phyloP scores from a whole-genome alignment of 805 yeast genomes.

The Priceomyces castillae region DNA sequence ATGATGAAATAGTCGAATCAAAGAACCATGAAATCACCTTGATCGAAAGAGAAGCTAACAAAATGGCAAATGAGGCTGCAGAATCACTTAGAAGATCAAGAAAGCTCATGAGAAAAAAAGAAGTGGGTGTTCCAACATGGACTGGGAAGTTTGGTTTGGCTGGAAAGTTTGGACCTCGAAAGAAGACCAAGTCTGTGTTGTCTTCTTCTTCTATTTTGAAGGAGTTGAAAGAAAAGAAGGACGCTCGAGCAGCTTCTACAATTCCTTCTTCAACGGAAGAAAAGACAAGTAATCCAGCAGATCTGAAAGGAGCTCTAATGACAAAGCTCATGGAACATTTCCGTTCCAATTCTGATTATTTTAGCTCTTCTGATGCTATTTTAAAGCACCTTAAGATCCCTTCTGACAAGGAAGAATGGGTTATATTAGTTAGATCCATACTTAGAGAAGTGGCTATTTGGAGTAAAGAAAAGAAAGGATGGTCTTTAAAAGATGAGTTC shows the following conservation, averaged over 20 bases:
- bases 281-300: conserved; percentile 14
- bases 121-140: conserved; percentile 90
- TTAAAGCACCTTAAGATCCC: conserved; percentile 32
- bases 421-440: conserved; percentile 64
- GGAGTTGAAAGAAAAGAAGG: conserved; percentile 44
- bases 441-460: conserved; percentile 65
- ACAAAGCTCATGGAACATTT: conserved; percentile 41
- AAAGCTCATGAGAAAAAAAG: conserved; percentile 40
- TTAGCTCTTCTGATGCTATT: conserved; percentile 52
- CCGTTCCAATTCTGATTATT: conserved; percentile 28
- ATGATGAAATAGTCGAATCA: conserved; percentile 69
- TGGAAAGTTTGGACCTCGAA: conserved; percentile 49
- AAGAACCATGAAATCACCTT: conserved; percentile 50
- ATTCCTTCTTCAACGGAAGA: conserved; percentile 15
- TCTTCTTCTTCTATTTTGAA: conserved; percentile 51
- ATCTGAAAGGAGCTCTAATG: conserved; percentile 21
- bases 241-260: conserved; percentile 19
- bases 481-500: conserved; percentile 51
- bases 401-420: conserved; percentile 43
- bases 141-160: conserved; percentile 90
- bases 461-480: conserved; percentile 56
- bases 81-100: conserved; percentile 61
- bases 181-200: conserved; percentile 6
- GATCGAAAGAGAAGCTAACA: conserved; percentile 62
- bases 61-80: conserved; percentile 52